phyloP scores from a whole-genome alignment of 352 stramenopile species.

The Thraustochytrium sp. region DNA sequence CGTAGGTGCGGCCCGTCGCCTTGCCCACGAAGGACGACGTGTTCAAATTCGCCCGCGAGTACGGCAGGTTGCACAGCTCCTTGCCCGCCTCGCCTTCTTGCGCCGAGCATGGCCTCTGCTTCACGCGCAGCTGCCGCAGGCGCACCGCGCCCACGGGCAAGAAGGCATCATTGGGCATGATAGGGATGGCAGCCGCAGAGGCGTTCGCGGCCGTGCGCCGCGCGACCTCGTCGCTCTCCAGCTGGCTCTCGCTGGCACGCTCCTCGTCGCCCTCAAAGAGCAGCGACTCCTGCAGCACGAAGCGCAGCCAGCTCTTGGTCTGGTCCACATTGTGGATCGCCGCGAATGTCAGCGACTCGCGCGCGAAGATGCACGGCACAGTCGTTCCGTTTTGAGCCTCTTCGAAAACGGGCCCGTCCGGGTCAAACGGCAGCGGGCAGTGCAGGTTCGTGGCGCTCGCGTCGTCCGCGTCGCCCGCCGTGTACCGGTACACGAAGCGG shows the following conservation, averaged over 20 bases:
- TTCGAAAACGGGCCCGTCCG: background rate
- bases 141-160: conserved; percentile 15
- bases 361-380: background rate
- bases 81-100: background rate
- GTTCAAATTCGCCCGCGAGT: background rate
- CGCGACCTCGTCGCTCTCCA: background rate
- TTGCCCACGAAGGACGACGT: background rate
- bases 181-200: too few relatives aligned
- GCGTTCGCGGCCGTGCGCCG: background rate
- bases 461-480: background rate
- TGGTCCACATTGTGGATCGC: background rate
- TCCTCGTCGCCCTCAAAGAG: background rate
- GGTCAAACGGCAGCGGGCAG: background rate
- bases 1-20: background rate
- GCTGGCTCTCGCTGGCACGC: background rate
- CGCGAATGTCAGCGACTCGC: background rate
- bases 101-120: background rate
- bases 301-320: conserved; percentile 18
- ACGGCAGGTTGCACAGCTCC: background rate
- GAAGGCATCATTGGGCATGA: conserved; percentile 21
- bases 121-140: conserved; percentile 32
- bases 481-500: background rate
- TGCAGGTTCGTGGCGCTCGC: background rate
- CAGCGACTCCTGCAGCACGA: background rate
- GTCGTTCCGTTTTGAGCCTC: background rate